Evolutionary conservation across 2,329 filamentous ascomycete genomes (phyloP).

Genomic region (Botrytis fabae): DNA sequence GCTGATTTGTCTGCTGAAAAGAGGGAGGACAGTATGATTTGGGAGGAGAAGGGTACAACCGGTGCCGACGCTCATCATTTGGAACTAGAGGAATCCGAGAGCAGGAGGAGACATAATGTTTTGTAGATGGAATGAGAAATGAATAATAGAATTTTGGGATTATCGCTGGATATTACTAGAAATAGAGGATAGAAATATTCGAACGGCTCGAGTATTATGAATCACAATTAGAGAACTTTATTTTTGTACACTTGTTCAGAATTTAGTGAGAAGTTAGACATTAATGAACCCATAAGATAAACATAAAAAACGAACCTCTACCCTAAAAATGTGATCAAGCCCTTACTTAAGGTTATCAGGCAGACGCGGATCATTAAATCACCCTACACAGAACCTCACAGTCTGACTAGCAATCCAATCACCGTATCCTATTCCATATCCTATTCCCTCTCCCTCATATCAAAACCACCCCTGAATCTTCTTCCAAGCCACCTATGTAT

Average conservation of each 20-base stretch:
- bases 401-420: neutral
- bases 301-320: neutral
- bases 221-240: neutral
- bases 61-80: neutral
- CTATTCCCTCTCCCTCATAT: neutral
- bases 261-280: neutral
- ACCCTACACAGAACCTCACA: neutral
- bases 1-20: constrained; percentile 12
- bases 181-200: neutral
- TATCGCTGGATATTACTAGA: neutral
- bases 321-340: neutral
- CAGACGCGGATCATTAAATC: neutral
- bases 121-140: neutral
- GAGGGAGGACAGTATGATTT: neutral
- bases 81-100: neutral
- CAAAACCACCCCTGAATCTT: neutral
- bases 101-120: neutral
- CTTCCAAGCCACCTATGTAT: neutral
- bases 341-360: neutral
- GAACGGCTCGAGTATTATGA: neutral
- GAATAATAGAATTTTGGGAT: neutral
- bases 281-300: neutral
- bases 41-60: constrained; percentile 16
- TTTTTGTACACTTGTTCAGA: neutral
- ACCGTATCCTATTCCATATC: neutral